Evolutionary conservation across 2,329 filamentous ascomycete species (phyloP).

Genomic region (Aureobasidium sp.): DNA sequence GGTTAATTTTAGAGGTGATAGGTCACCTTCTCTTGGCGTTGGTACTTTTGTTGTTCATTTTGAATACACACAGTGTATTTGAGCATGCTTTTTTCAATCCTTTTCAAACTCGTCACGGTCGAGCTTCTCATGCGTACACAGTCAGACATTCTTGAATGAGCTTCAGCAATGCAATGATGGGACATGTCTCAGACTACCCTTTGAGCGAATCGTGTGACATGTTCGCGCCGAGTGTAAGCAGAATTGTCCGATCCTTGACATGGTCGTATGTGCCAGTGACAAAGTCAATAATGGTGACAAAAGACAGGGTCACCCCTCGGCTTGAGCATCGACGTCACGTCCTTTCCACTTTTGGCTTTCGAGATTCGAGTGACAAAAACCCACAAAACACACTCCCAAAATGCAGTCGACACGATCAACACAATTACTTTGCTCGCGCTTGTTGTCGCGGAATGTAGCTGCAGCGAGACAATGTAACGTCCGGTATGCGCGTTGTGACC

Average conservation of each 20-base stretch:
- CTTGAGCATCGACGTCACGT: constrained; percentile 4
- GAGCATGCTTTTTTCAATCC: background rate
- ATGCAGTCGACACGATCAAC: constrained; percentile 13
- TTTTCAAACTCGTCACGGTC: constrained; percentile 7
- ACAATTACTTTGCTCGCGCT: background rate
- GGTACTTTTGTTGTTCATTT: background rate
- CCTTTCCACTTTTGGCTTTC: constrained; percentile 9
- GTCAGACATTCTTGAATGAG: constrained; percentile 10
- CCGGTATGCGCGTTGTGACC: background rate
- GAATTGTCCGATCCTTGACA: too few species aligned
- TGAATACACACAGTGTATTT: background rate
- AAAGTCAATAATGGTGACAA: too few species aligned
- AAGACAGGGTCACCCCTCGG: background rate
- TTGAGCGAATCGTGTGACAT: too few species aligned
- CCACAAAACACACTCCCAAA: background rate
- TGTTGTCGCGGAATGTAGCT: background rate
- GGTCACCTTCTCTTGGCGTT: background rate
- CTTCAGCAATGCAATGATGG: constrained; percentile 1
- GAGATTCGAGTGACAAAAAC: background rate
- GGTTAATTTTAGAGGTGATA: background rate
- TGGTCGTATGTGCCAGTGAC: too few species aligned
- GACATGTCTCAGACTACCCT: too few species aligned
- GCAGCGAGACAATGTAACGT: background rate
- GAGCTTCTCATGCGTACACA: constrained; percentile 7
- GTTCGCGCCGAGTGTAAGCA: too few species aligned